These are phyloP conservation scores for Neurospora tetrasperma DNA, from an alignment of 495 filamentous ascomycete genomes.

Conservation along the genomic window DNA sequence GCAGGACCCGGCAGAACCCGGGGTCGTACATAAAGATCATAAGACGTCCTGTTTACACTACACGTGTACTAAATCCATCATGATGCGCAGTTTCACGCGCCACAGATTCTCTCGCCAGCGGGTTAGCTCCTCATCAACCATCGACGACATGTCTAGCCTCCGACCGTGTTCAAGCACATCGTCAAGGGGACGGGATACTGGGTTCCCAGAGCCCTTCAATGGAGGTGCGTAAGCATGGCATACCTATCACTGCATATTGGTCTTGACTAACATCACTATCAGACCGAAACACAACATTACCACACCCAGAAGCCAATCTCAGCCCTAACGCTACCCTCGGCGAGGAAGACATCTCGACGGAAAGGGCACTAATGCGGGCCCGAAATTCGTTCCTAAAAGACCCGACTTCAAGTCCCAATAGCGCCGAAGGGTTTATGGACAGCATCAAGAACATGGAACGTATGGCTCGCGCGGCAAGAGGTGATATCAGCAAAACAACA, in stretches of 20 bases:
- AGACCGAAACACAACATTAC: slow-evolving; percentile 27
- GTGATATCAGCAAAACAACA: background rate
- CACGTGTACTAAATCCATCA: slow-evolving; percentile 4
- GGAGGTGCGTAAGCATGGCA: slow-evolving; percentile 13
- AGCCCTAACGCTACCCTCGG: slow-evolving; percentile 23
- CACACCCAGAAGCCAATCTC: slow-evolving; percentile 27
- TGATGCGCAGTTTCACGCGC: slow-evolving; percentile 18
- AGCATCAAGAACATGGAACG: slow-evolving; percentile 5
- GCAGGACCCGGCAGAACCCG: background rate
- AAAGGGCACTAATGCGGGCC: slow-evolving; percentile 14
- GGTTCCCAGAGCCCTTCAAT: slow-evolving; percentile 26
- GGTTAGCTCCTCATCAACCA: slow-evolving; percentile 7
- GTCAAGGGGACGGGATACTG: slow-evolving; percentile 19
- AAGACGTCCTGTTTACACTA: background rate
- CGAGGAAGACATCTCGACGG: slow-evolving; percentile 20
- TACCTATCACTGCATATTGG: background rate
- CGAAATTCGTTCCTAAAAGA: slow-evolving; percentile 17
- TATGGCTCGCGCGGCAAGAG: slow-evolving; percentile 4
- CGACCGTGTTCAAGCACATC: slow-evolving; percentile 15
- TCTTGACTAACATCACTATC: background rate
- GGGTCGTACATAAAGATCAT: background rate
- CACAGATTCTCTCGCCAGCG: slow-evolving; percentile 8
- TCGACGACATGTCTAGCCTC: slow-evolving; percentile 12
- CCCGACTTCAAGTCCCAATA: slow-evolving; percentile 4
- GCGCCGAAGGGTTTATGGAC: slow-evolving; percentile 3